These are phyloP conservation scores for Cordyceps tenuipes DNA, from an alignment of 2,329 filamentous ascomycete species.

Conservation along the genomic window DNA sequence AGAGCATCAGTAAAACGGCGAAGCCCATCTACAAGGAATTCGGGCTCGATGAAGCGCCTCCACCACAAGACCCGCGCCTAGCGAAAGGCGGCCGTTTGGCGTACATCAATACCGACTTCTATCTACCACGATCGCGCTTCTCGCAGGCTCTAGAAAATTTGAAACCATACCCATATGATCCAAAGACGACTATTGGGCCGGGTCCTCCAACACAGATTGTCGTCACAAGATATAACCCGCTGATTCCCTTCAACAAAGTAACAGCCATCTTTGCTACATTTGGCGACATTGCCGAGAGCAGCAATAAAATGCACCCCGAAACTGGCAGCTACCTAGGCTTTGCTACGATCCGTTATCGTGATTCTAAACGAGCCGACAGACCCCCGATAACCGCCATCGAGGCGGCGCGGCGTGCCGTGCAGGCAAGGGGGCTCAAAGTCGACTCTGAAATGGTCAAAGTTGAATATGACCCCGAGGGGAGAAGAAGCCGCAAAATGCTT, in stretches of 20 bases:
- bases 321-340: conserved; percentile 93
- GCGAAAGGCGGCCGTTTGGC: conserved; percentile 55
- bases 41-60: conserved; percentile 60
- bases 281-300: conserved; percentile 82
- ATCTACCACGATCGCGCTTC: conserved; percentile 61
- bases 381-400: conserved; percentile 58
- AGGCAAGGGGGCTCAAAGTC: conserved; percentile 68
- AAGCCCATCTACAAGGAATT: conserved; percentile 57
- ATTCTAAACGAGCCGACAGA: conserved; percentile 44
- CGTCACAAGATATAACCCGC: conserved; percentile 90
- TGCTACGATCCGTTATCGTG: conserved; percentile 82
- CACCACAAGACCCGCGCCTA: conserved; percentile 74
- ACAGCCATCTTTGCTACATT: conserved; percentile 69
- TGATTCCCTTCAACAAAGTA: conserved; percentile 72
- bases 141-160: conserved; percentile 70
- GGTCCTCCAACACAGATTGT: conserved; percentile 86
- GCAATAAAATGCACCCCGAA: conserved; percentile 90
- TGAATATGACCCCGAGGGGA: conserved; percentile 81
- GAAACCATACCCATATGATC: conserved; percentile 73
- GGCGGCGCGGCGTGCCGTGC: conserved; percentile 73
- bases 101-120: conserved; percentile 63
- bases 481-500: conserved; percentile 70
- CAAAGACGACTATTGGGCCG: conserved; percentile 75
- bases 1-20: conserved; percentile 44
- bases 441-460: conserved; percentile 71